These are phyloP conservation scores for Pseudogymnoascus sp. DNA, from an alignment of 2,329 filamentous ascomycete species.

Conservation along the genomic window DNA sequence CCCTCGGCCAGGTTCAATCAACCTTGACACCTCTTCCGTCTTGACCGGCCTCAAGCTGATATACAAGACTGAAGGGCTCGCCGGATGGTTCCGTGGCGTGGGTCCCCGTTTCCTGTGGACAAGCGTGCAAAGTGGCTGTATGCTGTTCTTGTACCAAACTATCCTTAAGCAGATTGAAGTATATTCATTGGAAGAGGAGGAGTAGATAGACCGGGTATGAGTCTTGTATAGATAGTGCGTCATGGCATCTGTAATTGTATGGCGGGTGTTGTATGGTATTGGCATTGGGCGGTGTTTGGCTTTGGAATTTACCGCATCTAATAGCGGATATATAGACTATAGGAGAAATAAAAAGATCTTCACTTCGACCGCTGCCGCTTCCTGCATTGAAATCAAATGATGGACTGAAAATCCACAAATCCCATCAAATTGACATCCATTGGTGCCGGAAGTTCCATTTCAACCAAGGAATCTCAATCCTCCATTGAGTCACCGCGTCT, in stretches of 20 bases:
- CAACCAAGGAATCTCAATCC: neutral
- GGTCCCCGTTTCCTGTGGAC: conserved; percentile 93
- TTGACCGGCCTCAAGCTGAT: conserved; percentile 76
- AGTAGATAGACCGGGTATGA: neutral
- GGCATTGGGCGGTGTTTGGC: conserved; percentile 4
- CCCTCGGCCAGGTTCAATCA: conserved; percentile 66
- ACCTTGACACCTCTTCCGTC: conserved; percentile 83
- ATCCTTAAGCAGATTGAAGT: conserved; percentile 68
- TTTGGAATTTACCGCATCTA: conserved; percentile 1
- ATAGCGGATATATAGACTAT: conserved; percentile 7
- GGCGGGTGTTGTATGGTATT: conserved; percentile 6
- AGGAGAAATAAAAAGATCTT: conserved; percentile 5
- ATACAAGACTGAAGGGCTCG: conserved; percentile 80
- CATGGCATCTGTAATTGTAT: neutral
- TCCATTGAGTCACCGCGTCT: conserved; percentile 7
- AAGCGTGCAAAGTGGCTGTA: conserved; percentile 90
- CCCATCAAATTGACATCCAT: neutral
- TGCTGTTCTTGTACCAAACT: conserved; percentile 92
- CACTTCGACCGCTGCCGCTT: neutral
- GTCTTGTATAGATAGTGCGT: conserved; percentile 5
- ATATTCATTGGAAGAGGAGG: conserved; percentile 20
- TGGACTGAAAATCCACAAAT: neutral
- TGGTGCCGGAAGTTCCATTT: neutral
- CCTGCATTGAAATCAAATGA: neutral
- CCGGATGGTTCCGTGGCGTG: conserved; percentile 89